These are phyloP conservation scores for Tetracladium maxilliforme DNA, from an alignment of 2,329 filamentous ascomycete genomes.

Conservation along the genomic window DNA sequence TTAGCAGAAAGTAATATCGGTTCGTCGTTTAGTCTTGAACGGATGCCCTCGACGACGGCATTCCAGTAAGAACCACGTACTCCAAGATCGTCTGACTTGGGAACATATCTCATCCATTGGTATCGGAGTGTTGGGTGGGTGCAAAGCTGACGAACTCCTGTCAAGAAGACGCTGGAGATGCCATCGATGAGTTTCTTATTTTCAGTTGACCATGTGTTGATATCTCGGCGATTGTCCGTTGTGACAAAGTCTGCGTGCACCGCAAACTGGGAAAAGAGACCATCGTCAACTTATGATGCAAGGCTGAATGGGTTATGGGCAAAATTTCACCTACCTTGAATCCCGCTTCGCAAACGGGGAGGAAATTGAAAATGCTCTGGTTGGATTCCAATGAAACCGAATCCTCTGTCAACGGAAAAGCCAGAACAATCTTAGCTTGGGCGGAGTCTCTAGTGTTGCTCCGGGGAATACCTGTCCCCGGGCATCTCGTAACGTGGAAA, in stretches of 20 bases:
- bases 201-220: conserved; percentile 18
- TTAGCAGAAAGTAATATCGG: no score
- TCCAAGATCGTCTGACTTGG: no score
- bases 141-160: conserved; percentile 22
- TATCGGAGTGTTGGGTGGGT: conserved; percentile 20
- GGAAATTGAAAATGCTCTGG: conserved; percentile 28
- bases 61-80: no score
- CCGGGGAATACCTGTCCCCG: conserved; percentile 12
- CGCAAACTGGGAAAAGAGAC: conserved; percentile 27
- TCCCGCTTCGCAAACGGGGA: conserved; percentile 23
- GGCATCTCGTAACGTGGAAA: conserved; percentile 16
- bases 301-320: neutral
- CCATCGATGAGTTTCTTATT: conserved; percentile 19
- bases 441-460: conserved; percentile 20
- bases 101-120: conserved; percentile 29
- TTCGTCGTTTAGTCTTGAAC: no score
- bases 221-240: conserved; percentile 25
- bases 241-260: conserved; percentile 35
- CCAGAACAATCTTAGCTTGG: conserved; percentile 22
- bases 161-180: conserved; percentile 22
- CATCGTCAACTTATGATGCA: conserved; percentile 1
- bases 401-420: conserved; percentile 23
- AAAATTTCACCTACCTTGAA: conserved; percentile 27
- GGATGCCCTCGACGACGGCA: no score
- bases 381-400: conserved; percentile 17